Base-by-base conservation (phyloP, 2,329 filamentous ascomycete genomes). In the Chalaropsis thielavioides region DNA sequence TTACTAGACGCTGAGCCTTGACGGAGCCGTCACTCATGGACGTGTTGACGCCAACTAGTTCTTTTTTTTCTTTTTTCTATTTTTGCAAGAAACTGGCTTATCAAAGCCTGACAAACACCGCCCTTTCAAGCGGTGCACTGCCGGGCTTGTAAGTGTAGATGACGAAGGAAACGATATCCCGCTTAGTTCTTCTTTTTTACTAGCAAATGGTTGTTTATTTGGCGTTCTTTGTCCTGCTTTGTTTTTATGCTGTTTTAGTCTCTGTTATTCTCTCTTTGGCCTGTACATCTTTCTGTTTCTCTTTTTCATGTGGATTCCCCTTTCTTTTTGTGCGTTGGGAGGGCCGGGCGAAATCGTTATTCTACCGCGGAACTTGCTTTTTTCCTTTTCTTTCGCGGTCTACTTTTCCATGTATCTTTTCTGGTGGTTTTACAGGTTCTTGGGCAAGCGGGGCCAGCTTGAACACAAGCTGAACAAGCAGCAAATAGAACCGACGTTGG, bases 141-240 rank as follows among this genome's bases (percentile, higher is more conserved):
- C 54, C 15, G 54, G 54, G 15, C 31, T 58, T 35, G 27, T 22
- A 35, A 38, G 54, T 35, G 31, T 27, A 58, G 54, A 58, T 22
- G 54, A 58, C 54, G 54, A 58, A 31, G 24, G 27, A 58, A 58
- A 58, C 54, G 54, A 58, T 58, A 58, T 58, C 54, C 54, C 54
- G 22, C 27, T 58, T n/a, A 46, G 43, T 46, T 46, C 15, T n/a
- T 58, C 17, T 56, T 31, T 43, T 56, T 56, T n/a, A 38, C 27
- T 38, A n/a, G 22, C 31, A 58, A 27, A 38, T 27, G 54, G 27
- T 22, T 58, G 54, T 35, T 58, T 38, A 11, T 17, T 58, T 58
- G 54, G 54, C 54, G 54, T 58, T 58, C 7, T 35, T 58, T 58
- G 54, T 38, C 43, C n/a, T 46, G 43, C 3, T 17, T 24, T 27